Evolutionary conservation across 192 early-diverging fungal genomes (phyloP).

Genomic region (Umbelopsis ramanniana): DNA sequence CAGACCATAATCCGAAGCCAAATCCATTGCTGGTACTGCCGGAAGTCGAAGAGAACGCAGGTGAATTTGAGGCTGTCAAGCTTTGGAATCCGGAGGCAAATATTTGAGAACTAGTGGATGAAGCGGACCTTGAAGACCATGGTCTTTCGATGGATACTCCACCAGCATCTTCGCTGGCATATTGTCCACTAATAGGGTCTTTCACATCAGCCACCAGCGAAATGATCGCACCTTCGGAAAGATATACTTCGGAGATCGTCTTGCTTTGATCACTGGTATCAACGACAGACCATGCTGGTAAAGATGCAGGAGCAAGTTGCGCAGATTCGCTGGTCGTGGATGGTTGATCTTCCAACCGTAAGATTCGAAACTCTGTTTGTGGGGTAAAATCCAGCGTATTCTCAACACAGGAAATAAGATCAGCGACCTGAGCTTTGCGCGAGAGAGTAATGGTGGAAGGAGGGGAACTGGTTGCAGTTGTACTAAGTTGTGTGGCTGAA

Average conservation of each 20-base stretch:
- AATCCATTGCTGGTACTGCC: conserved; percentile 20
- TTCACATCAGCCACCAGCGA: conserved; percentile 5
- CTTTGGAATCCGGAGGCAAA: conserved; percentile 25
- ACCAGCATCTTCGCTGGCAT: background rate
- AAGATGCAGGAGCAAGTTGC: background rate
- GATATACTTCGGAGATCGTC: conserved; percentile 9
- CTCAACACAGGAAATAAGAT: conserved; percentile 30
- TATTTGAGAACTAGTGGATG: conserved; percentile 26
- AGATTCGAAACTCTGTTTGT: conserved; percentile 28
- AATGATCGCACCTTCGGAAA: background rate
- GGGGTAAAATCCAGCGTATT: conserved; percentile 14
- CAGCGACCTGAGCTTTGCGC: conserved; percentile 28
- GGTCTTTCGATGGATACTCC: conserved; percentile 1
- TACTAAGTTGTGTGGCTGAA: conserved; percentile 19
- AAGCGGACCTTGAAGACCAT: conserved; percentile 1
- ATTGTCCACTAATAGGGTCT: background rate
- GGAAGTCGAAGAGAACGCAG: conserved; percentile 5
- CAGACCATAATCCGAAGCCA: conserved; percentile 23
- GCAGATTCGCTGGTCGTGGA: background rate
- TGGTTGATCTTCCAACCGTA: conserved; percentile 23
- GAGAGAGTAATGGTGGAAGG: conserved; percentile 36
- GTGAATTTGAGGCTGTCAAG: conserved; percentile 15
- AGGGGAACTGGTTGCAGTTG: conserved; percentile 23
- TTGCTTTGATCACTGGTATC: conserved; percentile 7
- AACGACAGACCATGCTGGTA: background rate